phyloP scores from a whole-genome alignment of 2,329 filamentous ascomycete genomes.

The Apiospora saccharicola region DNA sequence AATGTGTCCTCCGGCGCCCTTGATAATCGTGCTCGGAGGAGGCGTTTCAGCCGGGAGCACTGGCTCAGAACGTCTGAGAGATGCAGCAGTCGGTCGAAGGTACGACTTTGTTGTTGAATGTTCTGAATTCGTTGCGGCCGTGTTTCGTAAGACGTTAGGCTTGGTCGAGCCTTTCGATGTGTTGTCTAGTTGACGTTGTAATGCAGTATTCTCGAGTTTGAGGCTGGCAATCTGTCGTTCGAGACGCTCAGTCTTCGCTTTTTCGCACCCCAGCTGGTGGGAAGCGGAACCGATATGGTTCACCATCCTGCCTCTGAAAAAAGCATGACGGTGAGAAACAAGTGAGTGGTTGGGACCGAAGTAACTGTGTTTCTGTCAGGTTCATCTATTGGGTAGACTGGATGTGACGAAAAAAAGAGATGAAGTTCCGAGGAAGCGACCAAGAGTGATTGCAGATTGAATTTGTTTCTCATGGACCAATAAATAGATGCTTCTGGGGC shows the following conservation, averaged over 20 bases:
- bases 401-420: too few relatives aligned
- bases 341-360: too few relatives aligned
- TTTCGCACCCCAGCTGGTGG: not conserved
- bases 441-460: too few relatives aligned
- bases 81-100: not conserved
- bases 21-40: too few relatives aligned
- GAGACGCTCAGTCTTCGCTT: not conserved
- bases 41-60: too few relatives aligned
- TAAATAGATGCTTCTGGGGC: too few relatives aligned
- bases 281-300: not conserved
- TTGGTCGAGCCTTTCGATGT: too few relatives aligned
- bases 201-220: not conserved
- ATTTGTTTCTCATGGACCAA: too few relatives aligned
- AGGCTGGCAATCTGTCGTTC: not conserved
- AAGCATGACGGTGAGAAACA: too few relatives aligned
- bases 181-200: not conserved
- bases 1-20: too few relatives aligned
- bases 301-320: not conserved
- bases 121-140: not conserved
- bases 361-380: not conserved
- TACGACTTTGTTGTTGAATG: not conserved
- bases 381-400: not conserved
- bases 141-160: not conserved
- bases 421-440: too few relatives aligned
- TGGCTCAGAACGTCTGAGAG: too few relatives aligned